These are phyloP conservation scores for Euryodendron excelsum DNA, from an alignment of 148 eudicot species.

Conservation along the genomic window DNA sequence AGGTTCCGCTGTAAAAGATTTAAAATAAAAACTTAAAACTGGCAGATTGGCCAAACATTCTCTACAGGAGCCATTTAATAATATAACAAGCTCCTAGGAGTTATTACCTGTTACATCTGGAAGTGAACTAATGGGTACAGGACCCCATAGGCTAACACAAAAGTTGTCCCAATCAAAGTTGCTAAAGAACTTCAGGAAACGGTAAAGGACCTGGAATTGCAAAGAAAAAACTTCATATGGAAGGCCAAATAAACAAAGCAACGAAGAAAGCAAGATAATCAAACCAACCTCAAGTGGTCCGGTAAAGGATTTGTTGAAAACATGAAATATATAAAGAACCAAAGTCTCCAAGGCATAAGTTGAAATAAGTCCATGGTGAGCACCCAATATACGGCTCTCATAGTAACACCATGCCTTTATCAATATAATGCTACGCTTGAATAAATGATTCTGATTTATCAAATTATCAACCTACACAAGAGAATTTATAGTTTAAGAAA, in stretches of 20 bases:
- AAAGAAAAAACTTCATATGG: constrained; percentile 7
- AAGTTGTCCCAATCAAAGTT: constrained; percentile 92
- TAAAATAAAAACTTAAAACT: constrained; percentile 10
- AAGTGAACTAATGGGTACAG: constrained; percentile 75
- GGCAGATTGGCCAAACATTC: background rate
- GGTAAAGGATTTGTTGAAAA: constrained; percentile 79
- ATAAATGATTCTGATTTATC: constrained; percentile 80
- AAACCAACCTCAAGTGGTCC: constrained; percentile 88
- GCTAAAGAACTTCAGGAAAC: constrained; percentile 92
- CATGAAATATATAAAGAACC: constrained; percentile 95
- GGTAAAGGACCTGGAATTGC: constrained; percentile 72
- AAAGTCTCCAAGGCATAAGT: constrained; percentile 94
- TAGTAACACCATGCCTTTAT: constrained; percentile 98
- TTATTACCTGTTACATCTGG: constrained; percentile 71
- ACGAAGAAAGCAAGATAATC: background rate
- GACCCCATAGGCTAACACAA: constrained; percentile 95
- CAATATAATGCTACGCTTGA: constrained; percentile 91
- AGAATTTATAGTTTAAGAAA: background rate
- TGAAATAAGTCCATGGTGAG: constrained; percentile 96
- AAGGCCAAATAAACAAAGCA: constrained; percentile 15
- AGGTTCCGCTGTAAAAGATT: constrained; percentile 61
- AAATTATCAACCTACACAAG: constrained; percentile 69
- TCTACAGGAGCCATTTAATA: background rate
- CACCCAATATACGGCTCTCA: constrained; percentile 95
- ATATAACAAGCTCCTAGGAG: background rate